These are phyloP conservation scores for Trichocladium uniseriatum DNA, from an alignment of 495 filamentous ascomycete species.

Conservation along the genomic window DNA sequence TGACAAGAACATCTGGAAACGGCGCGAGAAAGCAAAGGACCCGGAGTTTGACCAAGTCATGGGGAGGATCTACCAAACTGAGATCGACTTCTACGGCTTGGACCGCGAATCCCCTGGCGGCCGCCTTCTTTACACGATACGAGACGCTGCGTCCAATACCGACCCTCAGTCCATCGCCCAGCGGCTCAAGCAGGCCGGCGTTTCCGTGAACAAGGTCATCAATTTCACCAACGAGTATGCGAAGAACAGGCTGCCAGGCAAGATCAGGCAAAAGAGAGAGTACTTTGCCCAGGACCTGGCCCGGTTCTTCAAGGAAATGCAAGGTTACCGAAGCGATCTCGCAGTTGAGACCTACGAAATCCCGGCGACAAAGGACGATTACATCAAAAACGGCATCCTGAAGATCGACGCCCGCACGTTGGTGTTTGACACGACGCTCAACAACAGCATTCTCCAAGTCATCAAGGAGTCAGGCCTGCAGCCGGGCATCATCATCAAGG, in stretches of 20 bases:
- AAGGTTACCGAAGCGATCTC: background rate
- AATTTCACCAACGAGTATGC: background rate
- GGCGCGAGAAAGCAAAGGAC: background rate
- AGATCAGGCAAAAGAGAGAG: background rate
- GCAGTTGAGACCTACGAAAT: background rate
- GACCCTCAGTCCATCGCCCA: background rate
- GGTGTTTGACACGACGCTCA: constrained; percentile 8
- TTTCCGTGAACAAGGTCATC: constrained; percentile 1
- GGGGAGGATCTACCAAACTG: background rate
- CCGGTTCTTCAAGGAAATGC: background rate
- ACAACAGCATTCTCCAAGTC: constrained; percentile 1
- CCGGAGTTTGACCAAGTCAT: background rate
- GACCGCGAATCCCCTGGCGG: background rate
- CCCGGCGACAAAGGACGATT: background rate
- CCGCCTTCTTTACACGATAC: background rate
- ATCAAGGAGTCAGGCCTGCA: background rate
- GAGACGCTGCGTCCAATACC: background rate
- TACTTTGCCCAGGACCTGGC: constrained; percentile 2
- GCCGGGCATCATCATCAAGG: constrained; percentile 7
- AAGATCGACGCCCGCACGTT: constrained; percentile 7
- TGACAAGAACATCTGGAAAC: background rate
- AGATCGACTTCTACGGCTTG: background rate
- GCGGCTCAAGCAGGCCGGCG: background rate
- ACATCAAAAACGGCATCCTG: constrained; percentile 1
- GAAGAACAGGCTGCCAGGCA: background rate